Conservation (phyloP, 148 eudicot genomes). For the Dianthus caryophyllus region DNA sequence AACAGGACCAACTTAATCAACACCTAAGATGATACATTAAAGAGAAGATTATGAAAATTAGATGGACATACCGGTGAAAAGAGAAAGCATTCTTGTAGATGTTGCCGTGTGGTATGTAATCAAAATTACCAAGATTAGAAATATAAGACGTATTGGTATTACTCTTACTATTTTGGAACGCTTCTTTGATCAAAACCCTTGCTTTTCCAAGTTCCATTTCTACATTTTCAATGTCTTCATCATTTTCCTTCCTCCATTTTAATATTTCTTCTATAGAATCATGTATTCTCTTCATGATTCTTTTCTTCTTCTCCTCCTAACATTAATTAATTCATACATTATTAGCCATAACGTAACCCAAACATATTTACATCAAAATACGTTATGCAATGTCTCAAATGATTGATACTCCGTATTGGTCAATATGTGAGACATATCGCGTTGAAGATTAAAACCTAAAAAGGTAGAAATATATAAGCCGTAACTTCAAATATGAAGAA, state of each 20-base stretch:
- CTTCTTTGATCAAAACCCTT: slow-evolving; percentile 47
- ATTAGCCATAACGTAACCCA: too few species aligned
- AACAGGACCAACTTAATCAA: too few species aligned
- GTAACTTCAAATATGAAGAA: too few species aligned
- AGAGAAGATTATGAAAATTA: too few species aligned
- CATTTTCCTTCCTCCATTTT: slow-evolving; percentile 25
- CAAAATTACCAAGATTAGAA: slow-evolving; percentile 30
- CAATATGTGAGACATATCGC: too few species aligned
- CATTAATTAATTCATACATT: background rate
- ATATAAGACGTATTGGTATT: background rate
- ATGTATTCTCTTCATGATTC: slow-evolving; percentile 21
- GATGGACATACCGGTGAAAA: slow-evolving; percentile 70
- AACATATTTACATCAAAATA: too few species aligned
- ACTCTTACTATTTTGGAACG: slow-evolving; percentile 25
- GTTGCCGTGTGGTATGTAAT: slow-evolving; percentile 45
- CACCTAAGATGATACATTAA: too few species aligned
- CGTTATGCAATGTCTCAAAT: too few species aligned
- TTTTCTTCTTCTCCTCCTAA: slow-evolving; percentile 42
- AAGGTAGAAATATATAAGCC: too few species aligned
- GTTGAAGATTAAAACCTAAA: too few species aligned
- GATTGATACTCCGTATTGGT: too few species aligned
- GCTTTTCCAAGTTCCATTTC: slow-evolving; percentile 50
- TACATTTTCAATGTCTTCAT: slow-evolving; percentile 25
- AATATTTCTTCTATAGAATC: slow-evolving; percentile 29
- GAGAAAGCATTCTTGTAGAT: slow-evolving; percentile 58